Percentiles rank a stretch among this genome's conserved stretches.
Conservation (phyloP, 306 rosid genomes). For the Cicer yamashitae region DNA sequence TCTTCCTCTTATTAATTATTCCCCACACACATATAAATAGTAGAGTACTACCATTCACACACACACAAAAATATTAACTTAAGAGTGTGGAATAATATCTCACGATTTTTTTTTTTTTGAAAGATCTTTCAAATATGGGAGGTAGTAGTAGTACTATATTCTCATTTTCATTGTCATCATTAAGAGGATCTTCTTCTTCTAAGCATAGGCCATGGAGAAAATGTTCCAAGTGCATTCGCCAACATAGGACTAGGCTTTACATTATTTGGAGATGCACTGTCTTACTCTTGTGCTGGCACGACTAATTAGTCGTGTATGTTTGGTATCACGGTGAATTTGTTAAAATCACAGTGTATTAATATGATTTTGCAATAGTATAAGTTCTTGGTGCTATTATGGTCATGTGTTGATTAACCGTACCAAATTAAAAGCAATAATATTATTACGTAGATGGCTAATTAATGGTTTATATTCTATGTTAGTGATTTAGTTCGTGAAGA, state of each 20-base stretch:
- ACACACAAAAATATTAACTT: neutral
- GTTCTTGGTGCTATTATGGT: no score
- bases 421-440: no score
- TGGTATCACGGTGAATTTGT: no score
- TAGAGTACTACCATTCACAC: neutral
- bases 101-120: conserved; percentile 13
- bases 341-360: no score
- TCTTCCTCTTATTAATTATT: conserved; percentile 31
- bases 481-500: no score
- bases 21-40: conserved; percentile 1
- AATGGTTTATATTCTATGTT: no score
- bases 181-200: conserved; percentile 38
- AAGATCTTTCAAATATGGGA: conserved; percentile 36
- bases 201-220: conserved; percentile 65
- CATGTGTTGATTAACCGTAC: no score
- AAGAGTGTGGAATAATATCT: neutral
- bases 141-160: conserved; percentile 33
- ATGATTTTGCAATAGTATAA: no score
- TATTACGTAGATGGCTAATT: no score
- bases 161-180: conserved; percentile 51
- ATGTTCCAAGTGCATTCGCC: conserved; percentile 72
- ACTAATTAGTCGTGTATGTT: neutral
- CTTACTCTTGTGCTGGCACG: conserved; percentile 79
- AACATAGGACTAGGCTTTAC: conserved; percentile 81
- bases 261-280: conserved; percentile 92